Evolutionary conservation across 495 filamentous ascomycete genomes (phyloP).

Genomic region (Daldinia bambusicola): DNA sequence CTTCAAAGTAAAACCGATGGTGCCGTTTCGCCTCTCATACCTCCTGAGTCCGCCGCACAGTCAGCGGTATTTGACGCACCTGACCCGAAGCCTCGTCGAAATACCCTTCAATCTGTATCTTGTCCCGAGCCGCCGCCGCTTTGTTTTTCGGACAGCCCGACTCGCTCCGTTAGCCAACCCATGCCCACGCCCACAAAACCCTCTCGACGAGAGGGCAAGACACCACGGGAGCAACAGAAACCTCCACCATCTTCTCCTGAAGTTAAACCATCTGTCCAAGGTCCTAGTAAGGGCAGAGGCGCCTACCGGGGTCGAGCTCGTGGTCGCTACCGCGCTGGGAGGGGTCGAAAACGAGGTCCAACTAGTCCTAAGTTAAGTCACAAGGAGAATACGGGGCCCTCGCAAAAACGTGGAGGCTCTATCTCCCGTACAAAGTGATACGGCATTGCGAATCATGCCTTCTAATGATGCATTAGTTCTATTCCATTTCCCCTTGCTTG

Average conservation of each 20-base stretch:
- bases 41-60: constrained; percentile 22
- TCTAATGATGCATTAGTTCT: constrained; percentile 8
- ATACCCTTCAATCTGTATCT: constrained; percentile 47
- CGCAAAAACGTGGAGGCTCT: constrained; percentile 24
- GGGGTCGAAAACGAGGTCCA: constrained; percentile 36
- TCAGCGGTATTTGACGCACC: constrained; percentile 19
- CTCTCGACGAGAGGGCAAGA: constrained; percentile 2
- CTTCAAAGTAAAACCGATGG: constrained; percentile 25
- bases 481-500: constrained; percentile 15
- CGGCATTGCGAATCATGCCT: neutral
- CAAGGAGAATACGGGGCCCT: constrained; percentile 3
- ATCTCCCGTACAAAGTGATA: constrained; percentile 21
- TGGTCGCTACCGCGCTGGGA: constrained; percentile 44
- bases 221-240: constrained; percentile 5
- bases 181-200: constrained; percentile 30
- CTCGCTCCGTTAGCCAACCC: constrained; percentile 46
- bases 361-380: constrained; percentile 31
- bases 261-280: constrained; percentile 16
- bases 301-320: constrained; percentile 40
- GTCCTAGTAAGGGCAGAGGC: constrained; percentile 37
- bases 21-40: constrained; percentile 32
- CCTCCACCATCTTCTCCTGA: constrained; percentile 9
- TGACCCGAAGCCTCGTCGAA: constrained; percentile 44
- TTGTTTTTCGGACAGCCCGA: constrained; percentile 39
- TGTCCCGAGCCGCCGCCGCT: constrained; percentile 40